Evolutionary conservation across 2,329 filamentous ascomycete species (phyloP).

Genomic region (Neoscytalidium dimidiatum): DNA sequence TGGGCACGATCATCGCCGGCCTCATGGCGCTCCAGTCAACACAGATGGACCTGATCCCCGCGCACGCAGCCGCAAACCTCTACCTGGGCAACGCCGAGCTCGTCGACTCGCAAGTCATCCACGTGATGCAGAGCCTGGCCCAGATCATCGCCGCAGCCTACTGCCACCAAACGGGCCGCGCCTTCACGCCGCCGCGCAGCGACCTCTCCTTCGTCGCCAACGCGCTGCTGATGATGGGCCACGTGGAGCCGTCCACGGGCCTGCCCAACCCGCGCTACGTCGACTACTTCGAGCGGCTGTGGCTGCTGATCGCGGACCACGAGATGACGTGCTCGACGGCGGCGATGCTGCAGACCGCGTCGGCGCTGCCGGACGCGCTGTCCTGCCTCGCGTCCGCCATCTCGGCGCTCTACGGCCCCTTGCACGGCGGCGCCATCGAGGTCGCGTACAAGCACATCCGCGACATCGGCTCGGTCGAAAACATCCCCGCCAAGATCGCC

Average conservation of each 20-base stretch:
- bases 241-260: constrained; percentile 51
- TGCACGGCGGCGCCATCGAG: constrained; percentile 62
- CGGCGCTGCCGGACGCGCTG: constrained; percentile 58
- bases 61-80: constrained; percentile 37
- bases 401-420: constrained; percentile 57
- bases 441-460: constrained; percentile 58
- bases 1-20: constrained; percentile 38
- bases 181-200: constrained; percentile 52
- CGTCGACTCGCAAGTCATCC: constrained; percentile 56
- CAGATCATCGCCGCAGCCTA: constrained; percentile 51
- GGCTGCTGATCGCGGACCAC: constrained; percentile 60
- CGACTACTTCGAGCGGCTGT: constrained; percentile 55
- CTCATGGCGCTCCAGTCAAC: constrained; percentile 43
- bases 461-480: constrained; percentile 53
- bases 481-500: constrained; percentile 53
- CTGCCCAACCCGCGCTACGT: constrained; percentile 53
- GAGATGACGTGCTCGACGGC: constrained; percentile 62
- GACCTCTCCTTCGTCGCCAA: constrained; percentile 52
- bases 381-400: constrained; percentile 54
- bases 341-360: constrained; percentile 58
- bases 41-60: constrained; percentile 12
- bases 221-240: constrained; percentile 56
- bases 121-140: constrained; percentile 23
- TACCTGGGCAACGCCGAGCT: constrained; percentile 49
- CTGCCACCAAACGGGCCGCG: constrained; percentile 54